Evolutionary conservation across 176 grass and related monocot species (phyloP).

Genomic region (sorghum (Sorghum bicolor)): DNA sequence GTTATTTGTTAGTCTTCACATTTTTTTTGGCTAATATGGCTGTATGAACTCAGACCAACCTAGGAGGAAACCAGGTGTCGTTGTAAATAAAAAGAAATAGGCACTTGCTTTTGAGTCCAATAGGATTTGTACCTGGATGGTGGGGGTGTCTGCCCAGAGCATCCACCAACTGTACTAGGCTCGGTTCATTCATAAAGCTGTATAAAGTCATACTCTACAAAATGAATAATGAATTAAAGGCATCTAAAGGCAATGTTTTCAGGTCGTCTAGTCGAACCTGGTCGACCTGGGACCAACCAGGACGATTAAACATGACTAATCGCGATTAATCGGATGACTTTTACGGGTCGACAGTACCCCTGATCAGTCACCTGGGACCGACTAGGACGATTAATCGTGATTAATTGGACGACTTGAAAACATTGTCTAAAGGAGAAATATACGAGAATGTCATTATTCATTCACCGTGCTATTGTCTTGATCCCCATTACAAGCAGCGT

Average conservation of each 20-base stretch:
- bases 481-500: constrained; percentile 10
- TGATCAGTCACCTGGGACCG: no score
- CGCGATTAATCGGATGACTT: no score
- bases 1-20: not conserved
- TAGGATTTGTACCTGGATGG: not conserved
- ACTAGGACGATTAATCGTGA: no score
- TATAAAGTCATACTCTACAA: not conserved
- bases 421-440: no score
- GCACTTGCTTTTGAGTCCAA: not conserved
- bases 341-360: no score
- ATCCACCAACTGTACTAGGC: not conserved
- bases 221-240: not conserved
- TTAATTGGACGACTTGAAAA: no score
- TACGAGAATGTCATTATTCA: not conserved
- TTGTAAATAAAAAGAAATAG: constrained; percentile 2
- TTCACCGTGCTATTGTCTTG: not conserved
- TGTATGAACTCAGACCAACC: not conserved
- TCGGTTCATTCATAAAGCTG: not conserved
- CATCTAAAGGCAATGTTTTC: no score
- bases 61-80: not conserved
- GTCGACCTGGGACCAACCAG: no score
- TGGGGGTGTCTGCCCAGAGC: not conserved
- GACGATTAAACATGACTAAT: no score
- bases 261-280: no score
- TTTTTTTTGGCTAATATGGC: not conserved